These are phyloP conservation scores for Annulohypoxylon truncatum DNA, from an alignment of 2,329 filamentous ascomycete genomes.

Conservation along the genomic window DNA sequence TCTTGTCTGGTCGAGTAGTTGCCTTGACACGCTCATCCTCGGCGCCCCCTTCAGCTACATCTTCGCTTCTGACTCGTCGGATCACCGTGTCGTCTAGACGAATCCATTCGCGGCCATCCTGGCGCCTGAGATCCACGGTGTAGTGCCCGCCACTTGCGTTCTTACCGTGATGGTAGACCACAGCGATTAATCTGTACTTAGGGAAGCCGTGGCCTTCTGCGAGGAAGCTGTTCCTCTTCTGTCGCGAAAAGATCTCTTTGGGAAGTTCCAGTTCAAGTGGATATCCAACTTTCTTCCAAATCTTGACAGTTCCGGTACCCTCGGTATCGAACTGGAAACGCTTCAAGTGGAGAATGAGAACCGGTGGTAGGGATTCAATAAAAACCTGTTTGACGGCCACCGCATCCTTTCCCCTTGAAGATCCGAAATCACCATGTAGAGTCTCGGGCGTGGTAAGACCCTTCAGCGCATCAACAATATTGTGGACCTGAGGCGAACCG, in stretches of 20 bases:
- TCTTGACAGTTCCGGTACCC: slow-evolving; percentile 88
- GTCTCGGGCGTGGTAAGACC: slow-evolving; percentile 85
- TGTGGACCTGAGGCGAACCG: slow-evolving; percentile 84
- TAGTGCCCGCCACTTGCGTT: slow-evolving; percentile 97
- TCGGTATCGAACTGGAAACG: slow-evolving; percentile 95
- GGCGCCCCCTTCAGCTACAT: slow-evolving; percentile 86
- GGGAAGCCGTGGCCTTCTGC: slow-evolving; percentile 76
- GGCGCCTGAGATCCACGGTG: slow-evolving; percentile 94
- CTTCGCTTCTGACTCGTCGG: slow-evolving; percentile 83
- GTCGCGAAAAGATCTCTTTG: slow-evolving; percentile 84
- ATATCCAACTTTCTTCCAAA: slow-evolving; percentile 98
- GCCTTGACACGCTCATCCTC: slow-evolving; percentile 78
- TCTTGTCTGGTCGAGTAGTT: slow-evolving; percentile 73
- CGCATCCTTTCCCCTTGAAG: slow-evolving; percentile 79
- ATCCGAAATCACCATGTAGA: slow-evolving; percentile 85
- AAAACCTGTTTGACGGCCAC: slow-evolving; percentile 93
- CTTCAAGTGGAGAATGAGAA: slow-evolving; percentile 94
- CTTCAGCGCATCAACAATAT: slow-evolving; percentile 91
- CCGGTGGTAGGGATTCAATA: slow-evolving; percentile 89
- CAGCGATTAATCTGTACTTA: slow-evolving; percentile 86
- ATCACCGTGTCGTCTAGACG: slow-evolving; percentile 95
- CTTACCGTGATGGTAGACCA: slow-evolving; percentile 98
- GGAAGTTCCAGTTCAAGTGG: slow-evolving; percentile 95
- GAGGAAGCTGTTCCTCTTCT: slow-evolving; percentile 74
- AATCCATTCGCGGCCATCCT: slow-evolving; percentile 96